Evolutionary conservation across 345 rosid species (phyloP).

Genomic region (Populus davidiana): DNA sequence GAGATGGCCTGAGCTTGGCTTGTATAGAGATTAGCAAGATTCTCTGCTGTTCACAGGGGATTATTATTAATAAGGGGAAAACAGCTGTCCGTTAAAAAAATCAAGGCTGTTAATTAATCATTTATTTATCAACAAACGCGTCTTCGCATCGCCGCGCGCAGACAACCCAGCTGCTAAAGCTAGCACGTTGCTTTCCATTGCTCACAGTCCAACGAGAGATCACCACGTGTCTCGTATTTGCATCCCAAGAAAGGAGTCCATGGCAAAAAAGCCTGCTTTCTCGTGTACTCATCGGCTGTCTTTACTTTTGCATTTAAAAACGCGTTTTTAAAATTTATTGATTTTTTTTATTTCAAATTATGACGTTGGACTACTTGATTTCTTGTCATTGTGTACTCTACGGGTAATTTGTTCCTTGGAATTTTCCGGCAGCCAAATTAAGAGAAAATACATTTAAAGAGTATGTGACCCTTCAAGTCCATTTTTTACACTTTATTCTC

Average conservation of each 20-base stretch:
- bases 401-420: neutral
- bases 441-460: too few species aligned
- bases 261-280: neutral
- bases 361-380: neutral
- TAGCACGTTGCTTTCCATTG: neutral
- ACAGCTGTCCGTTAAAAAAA: neutral
- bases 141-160: slow-evolving; percentile 34
- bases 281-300: neutral
- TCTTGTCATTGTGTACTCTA: neutral
- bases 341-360: too few species aligned
- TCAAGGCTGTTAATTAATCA: neutral
- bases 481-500: slow-evolving; percentile 11
- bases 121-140: slow-evolving; percentile 12
- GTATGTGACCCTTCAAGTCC: neutral
- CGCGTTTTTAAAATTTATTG: too few species aligned
- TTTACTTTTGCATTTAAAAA: too few species aligned
- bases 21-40: neutral
- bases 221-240: slow-evolving; percentile 5
- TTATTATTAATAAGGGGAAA: neutral
- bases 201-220: neutral
- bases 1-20: neutral
- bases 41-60: neutral
- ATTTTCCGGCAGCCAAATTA: neutral
- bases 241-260: slow-evolving; percentile 5
- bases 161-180: neutral